Evolutionary conservation across 495 filamentous ascomycete species (phyloP).

Genomic region (Neurospora hispaniola): DNA sequence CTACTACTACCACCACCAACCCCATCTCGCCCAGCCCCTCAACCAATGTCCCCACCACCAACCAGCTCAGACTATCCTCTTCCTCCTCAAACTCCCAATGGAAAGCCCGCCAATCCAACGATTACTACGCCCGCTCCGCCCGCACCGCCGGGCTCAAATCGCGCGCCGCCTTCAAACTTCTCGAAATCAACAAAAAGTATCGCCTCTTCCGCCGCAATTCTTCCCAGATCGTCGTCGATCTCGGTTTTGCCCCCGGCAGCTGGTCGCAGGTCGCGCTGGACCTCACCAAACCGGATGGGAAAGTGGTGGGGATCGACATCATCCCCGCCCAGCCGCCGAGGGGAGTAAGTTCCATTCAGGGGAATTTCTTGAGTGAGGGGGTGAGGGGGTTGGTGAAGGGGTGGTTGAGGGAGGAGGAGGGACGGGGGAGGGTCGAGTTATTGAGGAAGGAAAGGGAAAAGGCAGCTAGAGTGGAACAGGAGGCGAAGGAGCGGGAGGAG

Average conservation of each 20-base stretch:
- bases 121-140: slow-evolving; percentile 60
- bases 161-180: slow-evolving; percentile 84
- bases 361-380: slow-evolving; percentile 65
- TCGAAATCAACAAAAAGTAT: slow-evolving; percentile 78
- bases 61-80: background rate
- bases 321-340: slow-evolving; percentile 82
- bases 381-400: slow-evolving; percentile 65
- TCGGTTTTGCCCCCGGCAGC: slow-evolving; percentile 86
- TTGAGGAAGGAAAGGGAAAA: background rate
- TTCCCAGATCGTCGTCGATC: slow-evolving; percentile 80
- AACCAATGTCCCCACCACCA: background rate
- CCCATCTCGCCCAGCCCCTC: no score
- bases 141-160: slow-evolving; percentile 69
- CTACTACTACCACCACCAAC: no score
- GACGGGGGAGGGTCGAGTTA: slow-evolving; percentile 10
- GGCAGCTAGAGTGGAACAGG: background rate
- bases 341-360: slow-evolving; percentile 87
- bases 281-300: slow-evolving; percentile 61
- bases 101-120: slow-evolving; percentile 64
- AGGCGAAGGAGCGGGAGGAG: background rate
- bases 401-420: slow-evolving; percentile 57
- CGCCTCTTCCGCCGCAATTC: slow-evolving; percentile 51
- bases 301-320: slow-evolving; percentile 83
- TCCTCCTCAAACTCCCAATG: slow-evolving; percentile 68
- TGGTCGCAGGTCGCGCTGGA: slow-evolving; percentile 96